Evolutionary conservation across 805 yeast genomes (phyloP), one percentile per base, ranked within the genome.

Genomic region (Candida boleticola): DNA sequence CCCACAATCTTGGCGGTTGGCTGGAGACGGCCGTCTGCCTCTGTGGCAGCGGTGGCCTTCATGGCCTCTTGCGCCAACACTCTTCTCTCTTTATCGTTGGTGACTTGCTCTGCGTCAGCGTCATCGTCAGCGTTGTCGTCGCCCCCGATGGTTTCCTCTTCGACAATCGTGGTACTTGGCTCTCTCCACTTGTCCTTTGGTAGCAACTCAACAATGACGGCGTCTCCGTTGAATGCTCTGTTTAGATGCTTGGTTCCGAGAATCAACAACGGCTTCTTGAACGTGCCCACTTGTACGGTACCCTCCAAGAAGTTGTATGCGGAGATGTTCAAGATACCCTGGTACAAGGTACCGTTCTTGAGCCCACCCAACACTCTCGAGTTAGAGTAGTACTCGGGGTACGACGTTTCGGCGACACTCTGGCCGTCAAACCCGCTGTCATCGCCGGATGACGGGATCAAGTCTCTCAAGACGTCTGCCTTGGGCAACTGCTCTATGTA

Each of bases 1-100:
- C 96, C 95, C 10, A 93, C 97, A 27, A 93, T 85, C 51, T 80
- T 79, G 2, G 95, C 98, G 0, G 99, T 92, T n/a, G 98, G 99
- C 57, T 85, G 89, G 18, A 83, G 61, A 48, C 76, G 76, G 2
- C 64, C 52, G 27, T 82, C 85, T 2, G 83, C 84, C 35, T 63
- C 61, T 11, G 11, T 11, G 18, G 39, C 30, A 4, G 29, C 23
- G 4, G 33, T 16, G 16, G 11, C 35, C 38, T 51, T 62, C 25
- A 79, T 70, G 0, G 97, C 97, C 48, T 88, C 92, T 49, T 84
- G 85, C 0, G 89, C 84, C 36, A 90, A 71, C 16, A 82, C 55
- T 42, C 80, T 73, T 45, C 96, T 76, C 53, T 85, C 96, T 50
- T 76, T 74, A 53, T 84, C 92, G 5, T 85, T 72, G 16, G 82